Evolutionary conservation across 495 filamentous ascomycete genomes (phyloP), one percentile per base, ranked within the genome.

Genomic region (Cladorrhinum samala): DNA sequence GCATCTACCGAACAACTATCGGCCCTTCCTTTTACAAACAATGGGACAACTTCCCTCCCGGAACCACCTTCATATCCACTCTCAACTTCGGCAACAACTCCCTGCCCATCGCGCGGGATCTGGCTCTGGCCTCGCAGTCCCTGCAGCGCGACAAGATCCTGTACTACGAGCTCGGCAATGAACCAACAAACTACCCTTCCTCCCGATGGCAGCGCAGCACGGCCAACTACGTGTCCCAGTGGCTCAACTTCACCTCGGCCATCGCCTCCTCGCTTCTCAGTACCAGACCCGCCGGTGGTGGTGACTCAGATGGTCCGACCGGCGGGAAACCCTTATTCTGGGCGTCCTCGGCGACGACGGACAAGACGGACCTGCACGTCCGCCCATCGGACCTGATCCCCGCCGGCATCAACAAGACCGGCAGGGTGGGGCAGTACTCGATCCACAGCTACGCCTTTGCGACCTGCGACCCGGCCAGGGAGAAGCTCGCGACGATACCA

Each of bases 391-490:
- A 61, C 47, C 58, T 61, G n/a, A 61, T 61, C 48, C 58, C 58
- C 2, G 58, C 58, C 8, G 58, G 58, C 33, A 25, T 61, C 40
- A 61, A 61, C 58, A 25, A 24, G 9, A 61, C 58, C 6, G 58
- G 58, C 24, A 20, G 44, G 39, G 58, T 61, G 4, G 54, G 54
- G 14, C 58, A 61, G 48, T 68, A 68, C 57, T 65, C 61, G 3
- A 60, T 59, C 43, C 65, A 68, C 51, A 61, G 59, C 38, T 67
- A 68, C 42, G 58, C 64, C 11, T 68, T 66, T 46, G 60, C 62
- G 16, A 64, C 65, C 1, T 67, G 63, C 52, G 64, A 67, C 23
- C 64, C 64, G 13, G 50, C 52, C 6, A 52, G 63, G 16, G 64
- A 63, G 16, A 38, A 37, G 7, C 54, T 52, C 11, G 63, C 65